Evolutionary conservation across 352 stramenopile genomes (phyloP).

Genomic region (Globisporangium solare): DNA sequence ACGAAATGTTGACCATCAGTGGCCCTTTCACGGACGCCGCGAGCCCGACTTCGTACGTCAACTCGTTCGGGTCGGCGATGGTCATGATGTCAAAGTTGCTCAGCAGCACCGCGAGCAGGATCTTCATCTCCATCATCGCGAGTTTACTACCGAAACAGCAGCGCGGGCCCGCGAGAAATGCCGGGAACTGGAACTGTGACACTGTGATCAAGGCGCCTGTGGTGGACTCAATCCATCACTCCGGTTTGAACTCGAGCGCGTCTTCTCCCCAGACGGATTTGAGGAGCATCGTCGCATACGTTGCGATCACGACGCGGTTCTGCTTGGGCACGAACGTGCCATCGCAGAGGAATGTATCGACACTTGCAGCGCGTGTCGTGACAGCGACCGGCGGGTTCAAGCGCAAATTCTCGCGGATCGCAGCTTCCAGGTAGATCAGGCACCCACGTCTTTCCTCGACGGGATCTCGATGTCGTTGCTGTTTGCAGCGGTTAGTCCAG

Average conservation of each 20-base stretch:
- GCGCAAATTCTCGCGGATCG: constrained; percentile 64
- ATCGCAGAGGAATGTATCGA: too few species aligned
- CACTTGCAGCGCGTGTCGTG: too few species aligned
- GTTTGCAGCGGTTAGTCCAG: constrained; percentile 9
- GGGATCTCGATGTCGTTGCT: constrained; percentile 21
- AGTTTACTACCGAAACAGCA: too few species aligned
- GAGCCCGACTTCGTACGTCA: constrained; percentile 22
- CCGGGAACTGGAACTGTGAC: too few species aligned
- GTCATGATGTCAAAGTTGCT: constrained; percentile 38
- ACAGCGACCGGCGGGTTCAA: constrained; percentile 63
- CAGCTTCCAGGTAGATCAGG: constrained; percentile 59
- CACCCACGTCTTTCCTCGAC: constrained; percentile 37
- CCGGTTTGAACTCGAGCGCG: constrained; percentile 45
- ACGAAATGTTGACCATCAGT: too few species aligned
- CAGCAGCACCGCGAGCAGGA: constrained; percentile 32
- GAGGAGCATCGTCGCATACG: constrained; percentile 40
- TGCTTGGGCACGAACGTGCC: too few species aligned
- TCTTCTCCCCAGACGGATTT: constrained; percentile 49
- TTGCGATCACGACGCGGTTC: constrained; percentile 34
- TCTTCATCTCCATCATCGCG: constrained; percentile 51
- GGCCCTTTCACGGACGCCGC: too few species aligned
- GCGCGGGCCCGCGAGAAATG: too few species aligned
- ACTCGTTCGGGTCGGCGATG: constrained; percentile 25
- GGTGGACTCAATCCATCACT: constrained; percentile 49
- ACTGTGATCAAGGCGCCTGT: too few species aligned